Percentiles rank a stretch among this genome's conserved stretches.
These are phyloP conservation scores for Daedalea quercina DNA, from an alignment of 768 basidiomycete species.

Conservation along the genomic window DNA sequence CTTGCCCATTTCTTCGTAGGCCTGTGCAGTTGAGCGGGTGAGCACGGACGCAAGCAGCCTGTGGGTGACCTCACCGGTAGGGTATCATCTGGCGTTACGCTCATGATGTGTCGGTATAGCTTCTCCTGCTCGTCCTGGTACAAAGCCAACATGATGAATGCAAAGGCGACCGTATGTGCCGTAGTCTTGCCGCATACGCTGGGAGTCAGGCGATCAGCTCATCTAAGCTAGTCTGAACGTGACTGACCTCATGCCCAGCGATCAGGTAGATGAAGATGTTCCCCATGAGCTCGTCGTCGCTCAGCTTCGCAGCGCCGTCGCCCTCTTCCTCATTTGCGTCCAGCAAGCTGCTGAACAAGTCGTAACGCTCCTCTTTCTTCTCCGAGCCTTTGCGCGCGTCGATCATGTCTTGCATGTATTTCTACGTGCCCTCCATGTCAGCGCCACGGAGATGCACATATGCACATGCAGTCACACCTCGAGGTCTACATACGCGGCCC, in stretches of 20 bases:
- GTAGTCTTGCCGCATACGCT: constrained; percentile 30
- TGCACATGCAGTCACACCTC: constrained; percentile 14
- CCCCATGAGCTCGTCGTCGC: constrained; percentile 37
- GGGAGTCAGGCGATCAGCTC: constrained; percentile 33
- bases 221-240: constrained; percentile 29
- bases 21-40: constrained; percentile 10
- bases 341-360: constrained; percentile 47
- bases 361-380: constrained; percentile 35
- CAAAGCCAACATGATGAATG: constrained; percentile 31
- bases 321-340: constrained; percentile 36
- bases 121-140: constrained; percentile 34
- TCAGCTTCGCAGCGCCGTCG: constrained; percentile 25
- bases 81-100: constrained; percentile 19
- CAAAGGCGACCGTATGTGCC: constrained; percentile 28
- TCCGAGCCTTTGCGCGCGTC: constrained; percentile 30
- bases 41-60: background rate
- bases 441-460: background rate
- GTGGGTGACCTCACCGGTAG: constrained; percentile 18
- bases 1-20: constrained; percentile 22
- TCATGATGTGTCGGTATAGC: constrained; percentile 25
- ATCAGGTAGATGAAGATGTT: constrained; percentile 40
- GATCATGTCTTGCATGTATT: constrained; percentile 52
- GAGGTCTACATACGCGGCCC: constrained; percentile 22
- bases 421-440: constrained; percentile 16
- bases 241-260: constrained; percentile 41